Conservation (phyloP, 805 yeast genomes). For the Candida pseudofarinosa region DNA sequence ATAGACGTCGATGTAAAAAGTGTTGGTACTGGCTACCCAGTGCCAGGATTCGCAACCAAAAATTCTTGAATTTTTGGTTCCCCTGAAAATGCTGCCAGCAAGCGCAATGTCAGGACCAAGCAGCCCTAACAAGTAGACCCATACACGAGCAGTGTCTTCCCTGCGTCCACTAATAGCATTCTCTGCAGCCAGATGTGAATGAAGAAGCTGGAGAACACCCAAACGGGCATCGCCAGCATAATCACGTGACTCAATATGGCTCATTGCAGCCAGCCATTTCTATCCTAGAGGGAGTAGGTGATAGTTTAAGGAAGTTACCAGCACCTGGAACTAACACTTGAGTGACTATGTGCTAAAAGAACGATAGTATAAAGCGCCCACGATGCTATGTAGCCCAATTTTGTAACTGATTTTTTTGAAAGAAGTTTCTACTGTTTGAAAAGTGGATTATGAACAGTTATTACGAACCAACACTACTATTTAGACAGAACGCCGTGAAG, state of each 20-base stretch:
- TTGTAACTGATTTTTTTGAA: background rate
- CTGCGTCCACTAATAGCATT: background rate
- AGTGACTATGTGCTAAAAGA: background rate
- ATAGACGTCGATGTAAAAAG: no score
- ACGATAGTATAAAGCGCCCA: background rate
- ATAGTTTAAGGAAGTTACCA: background rate
- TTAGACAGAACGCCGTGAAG: slow-evolving; percentile 39
- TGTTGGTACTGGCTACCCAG: background rate
- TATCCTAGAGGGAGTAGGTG: background rate
- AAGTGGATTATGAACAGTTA: slow-evolving; percentile 20
- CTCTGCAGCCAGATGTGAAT: background rate
- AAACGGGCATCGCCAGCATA: background rate
- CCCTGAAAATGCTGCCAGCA: background rate
- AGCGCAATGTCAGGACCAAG: no score
- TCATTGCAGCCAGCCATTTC: slow-evolving; percentile 2
- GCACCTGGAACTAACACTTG: background rate
- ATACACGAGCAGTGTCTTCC: background rate
- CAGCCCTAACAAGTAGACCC: no score
- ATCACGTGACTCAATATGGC: slow-evolving; percentile 1
- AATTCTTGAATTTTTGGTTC: background rate
- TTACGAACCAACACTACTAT: slow-evolving; percentile 40
- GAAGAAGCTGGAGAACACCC: background rate
- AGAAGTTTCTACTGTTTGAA: background rate
- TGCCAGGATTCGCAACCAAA: background rate
- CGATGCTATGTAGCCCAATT: background rate